Evolutionary conservation across 1,139 yeast genomes (phyloP).

Genomic region (Geotrichum siamense): DNA sequence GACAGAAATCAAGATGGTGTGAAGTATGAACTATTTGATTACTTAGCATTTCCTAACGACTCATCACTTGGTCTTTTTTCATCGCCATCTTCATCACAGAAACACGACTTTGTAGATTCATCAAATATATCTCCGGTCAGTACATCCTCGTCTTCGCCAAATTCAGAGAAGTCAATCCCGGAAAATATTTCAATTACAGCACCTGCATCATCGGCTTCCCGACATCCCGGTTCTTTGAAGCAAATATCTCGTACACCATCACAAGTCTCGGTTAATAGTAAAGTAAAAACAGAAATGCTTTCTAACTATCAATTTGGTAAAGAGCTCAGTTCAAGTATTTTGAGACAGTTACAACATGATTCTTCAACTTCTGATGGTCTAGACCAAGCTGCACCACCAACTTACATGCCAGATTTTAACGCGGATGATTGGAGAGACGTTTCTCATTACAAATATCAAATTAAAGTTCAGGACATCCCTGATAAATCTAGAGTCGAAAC

Average conservation of each 20-base stretch:
- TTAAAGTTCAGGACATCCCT: slow-evolving; percentile 58
- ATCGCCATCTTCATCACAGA: neutral
- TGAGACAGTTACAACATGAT: neutral
- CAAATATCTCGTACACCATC: slow-evolving; percentile 7
- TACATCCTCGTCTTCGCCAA: slow-evolving; percentile 8
- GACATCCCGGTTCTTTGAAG: neutral
- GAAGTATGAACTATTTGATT: neutral
- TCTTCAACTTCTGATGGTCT: slow-evolving; percentile 5
- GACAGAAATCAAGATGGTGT: slow-evolving; percentile 4
- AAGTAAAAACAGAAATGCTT: slow-evolving; percentile 9
- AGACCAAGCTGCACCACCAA: slow-evolving; percentile 20
- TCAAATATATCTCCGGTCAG: slow-evolving; percentile 6
- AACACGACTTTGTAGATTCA: slow-evolving; percentile 5
- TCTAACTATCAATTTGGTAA: slow-evolving; percentile 15
- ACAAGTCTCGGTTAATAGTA: slow-evolving; percentile 9
- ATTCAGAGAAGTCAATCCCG: slow-evolving; percentile 2
- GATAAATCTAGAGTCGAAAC: slow-evolving; percentile 82
- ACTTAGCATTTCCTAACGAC: slow-evolving; percentile 2
- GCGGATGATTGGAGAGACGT: slow-evolving; percentile 31
- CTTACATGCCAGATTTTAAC: slow-evolving; percentile 32
- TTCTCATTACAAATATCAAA: slow-evolving; percentile 44
- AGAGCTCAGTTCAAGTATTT: slow-evolving; percentile 10
- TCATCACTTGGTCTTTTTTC: slow-evolving; percentile 6
- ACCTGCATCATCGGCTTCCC: neutral
- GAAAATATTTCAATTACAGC: neutral